These are phyloP conservation scores for Dendrobium officinale DNA, from an alignment of 106 monocot species.

Conservation along the genomic window DNA sequence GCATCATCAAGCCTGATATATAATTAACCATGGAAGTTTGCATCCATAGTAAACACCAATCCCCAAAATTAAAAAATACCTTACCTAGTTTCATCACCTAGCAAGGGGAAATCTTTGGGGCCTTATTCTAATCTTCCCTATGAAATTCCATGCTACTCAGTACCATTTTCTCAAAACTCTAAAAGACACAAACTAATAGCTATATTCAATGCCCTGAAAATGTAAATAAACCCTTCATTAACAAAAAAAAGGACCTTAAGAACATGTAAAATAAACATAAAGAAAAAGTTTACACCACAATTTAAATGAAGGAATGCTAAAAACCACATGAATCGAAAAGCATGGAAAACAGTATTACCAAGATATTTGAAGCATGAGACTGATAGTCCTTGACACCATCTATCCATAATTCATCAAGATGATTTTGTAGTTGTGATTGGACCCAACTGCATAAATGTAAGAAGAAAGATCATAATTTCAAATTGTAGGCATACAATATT, in stretches of 20 bases:
- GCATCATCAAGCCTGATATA: too few species aligned
- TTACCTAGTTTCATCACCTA: too few species aligned
- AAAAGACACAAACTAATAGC: too few species aligned
- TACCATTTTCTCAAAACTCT: too few species aligned
- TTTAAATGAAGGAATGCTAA: not conserved
- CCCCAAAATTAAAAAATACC: too few species aligned
- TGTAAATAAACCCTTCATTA: too few species aligned
- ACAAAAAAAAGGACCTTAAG: not conserved
- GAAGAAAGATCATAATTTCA: not conserved
- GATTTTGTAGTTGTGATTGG: constrained; percentile 78
- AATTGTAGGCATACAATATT: not conserved
- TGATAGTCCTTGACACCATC: constrained; percentile 80
- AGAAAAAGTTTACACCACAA: not conserved
- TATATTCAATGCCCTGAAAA: too few species aligned
- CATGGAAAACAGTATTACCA: constrained; percentile 32
- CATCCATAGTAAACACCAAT: too few species aligned
- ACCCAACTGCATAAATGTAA: constrained; percentile 64
- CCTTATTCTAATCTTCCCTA: too few species aligned
- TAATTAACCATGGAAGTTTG: too few species aligned
- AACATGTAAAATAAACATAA: not conserved
- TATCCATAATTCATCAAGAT: constrained; percentile 93
- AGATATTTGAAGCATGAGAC: constrained; percentile 69
- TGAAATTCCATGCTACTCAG: too few species aligned
- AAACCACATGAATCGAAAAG: not conserved
- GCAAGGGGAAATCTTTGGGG: too few species aligned